These are phyloP conservation scores for Toxoplasma gondii DNA, from an alignment of 169 alveolate species.

Conservation along the genomic window DNA sequence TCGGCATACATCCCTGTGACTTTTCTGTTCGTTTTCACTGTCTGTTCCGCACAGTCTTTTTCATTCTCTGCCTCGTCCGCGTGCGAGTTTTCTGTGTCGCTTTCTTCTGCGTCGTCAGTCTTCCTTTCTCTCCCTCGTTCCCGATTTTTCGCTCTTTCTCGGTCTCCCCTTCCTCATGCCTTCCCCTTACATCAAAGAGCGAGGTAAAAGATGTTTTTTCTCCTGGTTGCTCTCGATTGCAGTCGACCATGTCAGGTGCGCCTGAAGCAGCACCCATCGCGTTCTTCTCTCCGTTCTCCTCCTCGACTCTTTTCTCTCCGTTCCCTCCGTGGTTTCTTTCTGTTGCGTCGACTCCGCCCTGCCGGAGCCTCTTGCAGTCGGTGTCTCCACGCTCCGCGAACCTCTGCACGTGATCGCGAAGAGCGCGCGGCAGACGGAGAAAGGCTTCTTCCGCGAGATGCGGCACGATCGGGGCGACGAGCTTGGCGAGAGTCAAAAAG, in stretches of 20 bases:
- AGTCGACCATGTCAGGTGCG: not conserved
- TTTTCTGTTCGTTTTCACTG: too few species aligned
- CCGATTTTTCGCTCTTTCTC: not conserved
- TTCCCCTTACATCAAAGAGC: not conserved
- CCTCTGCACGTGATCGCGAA: conserved; percentile 42
- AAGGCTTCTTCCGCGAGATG: conserved; percentile 66
- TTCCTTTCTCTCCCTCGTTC: too few species aligned
- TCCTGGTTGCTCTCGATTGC: too few species aligned
- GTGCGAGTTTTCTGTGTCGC: too few species aligned
- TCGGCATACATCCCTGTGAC: too few species aligned
- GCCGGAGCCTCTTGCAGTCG: not conserved
- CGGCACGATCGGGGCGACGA: conserved; percentile 65
- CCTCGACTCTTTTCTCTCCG: not conserved
- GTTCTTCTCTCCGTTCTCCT: not conserved
- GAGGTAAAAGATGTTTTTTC: not conserved
- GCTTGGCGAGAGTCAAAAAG: conserved; percentile 39
- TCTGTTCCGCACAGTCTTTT: too few species aligned
- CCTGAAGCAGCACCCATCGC: not conserved
- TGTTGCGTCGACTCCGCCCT: conserved; percentile 7
- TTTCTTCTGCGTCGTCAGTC: too few species aligned
- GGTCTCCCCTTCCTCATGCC: not conserved
- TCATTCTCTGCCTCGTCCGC: too few species aligned
- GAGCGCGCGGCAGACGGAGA: conserved; percentile 48
- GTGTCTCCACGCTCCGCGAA: conserved; percentile 25
- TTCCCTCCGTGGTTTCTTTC: conserved; percentile 12